These are phyloP conservation scores for Ceratocystis colombiana DNA, from an alignment of 2,329 filamentous ascomycete genomes.

Conservation along the genomic window DNA sequence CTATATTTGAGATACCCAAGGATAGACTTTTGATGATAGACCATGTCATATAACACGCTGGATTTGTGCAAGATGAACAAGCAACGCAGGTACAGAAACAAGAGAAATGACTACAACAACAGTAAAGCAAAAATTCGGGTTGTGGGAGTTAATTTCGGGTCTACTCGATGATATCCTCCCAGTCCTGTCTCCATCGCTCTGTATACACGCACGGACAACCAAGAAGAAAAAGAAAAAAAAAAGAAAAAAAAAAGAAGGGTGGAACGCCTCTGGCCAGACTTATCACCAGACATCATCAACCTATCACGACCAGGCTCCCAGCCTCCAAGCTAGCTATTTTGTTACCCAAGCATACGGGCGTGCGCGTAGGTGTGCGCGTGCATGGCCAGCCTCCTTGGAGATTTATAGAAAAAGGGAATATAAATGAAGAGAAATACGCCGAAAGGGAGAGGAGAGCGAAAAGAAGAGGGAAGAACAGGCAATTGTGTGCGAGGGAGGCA, in stretches of 20 bases:
- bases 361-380: too few species aligned
- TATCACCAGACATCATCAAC: too few species aligned
- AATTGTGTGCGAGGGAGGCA: too few species aligned
- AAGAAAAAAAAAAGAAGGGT: not conserved
- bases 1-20: not conserved
- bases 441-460: too few species aligned
- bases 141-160: not conserved
- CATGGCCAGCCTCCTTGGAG: too few species aligned
- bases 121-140: not conserved
- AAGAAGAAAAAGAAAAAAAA: conserved; percentile 2
- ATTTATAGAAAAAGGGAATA: too few species aligned
- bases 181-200: not conserved
- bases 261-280: not conserved
- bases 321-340: too few species aligned
- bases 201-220: conserved; percentile 1
- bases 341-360: too few species aligned
- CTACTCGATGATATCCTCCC: conserved; percentile 2
- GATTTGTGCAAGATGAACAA: not conserved
- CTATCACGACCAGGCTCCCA: too few species aligned
- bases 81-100: not conserved
- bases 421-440: too few species aligned
- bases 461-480: too few species aligned
- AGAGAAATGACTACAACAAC: not conserved
- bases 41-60: not conserved
- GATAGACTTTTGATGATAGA: conserved; percentile 6